These are phyloP conservation scores for Akebia trifoliata DNA, from an alignment of 164 flowering plant genomes.

Conservation along the genomic window DNA sequence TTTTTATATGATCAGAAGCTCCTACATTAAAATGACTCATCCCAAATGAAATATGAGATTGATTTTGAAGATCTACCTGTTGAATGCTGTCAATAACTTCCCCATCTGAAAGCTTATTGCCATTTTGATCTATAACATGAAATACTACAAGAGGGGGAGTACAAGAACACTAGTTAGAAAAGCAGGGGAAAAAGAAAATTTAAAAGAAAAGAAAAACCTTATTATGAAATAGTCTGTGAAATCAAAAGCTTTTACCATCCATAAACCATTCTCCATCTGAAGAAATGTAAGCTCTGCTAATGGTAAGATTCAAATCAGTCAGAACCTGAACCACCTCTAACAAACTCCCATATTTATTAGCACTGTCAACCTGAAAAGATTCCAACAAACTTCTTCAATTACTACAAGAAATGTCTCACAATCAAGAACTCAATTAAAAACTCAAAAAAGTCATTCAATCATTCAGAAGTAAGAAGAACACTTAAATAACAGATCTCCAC, in stretches of 20 bases:
- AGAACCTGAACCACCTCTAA: slow-evolving; percentile 73
- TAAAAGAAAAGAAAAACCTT: background rate
- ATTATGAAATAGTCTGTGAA: background rate
- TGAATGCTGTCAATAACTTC: slow-evolving; percentile 59
- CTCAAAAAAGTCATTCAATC: background rate
- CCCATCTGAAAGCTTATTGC: slow-evolving; percentile 66
- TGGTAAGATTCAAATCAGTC: slow-evolving; percentile 55
- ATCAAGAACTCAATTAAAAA: background rate
- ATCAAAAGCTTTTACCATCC: slow-evolving; percentile 53
- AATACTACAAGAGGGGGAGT: slow-evolving; percentile 44
- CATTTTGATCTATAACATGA: slow-evolving; percentile 73
- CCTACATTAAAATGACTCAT: background rate
- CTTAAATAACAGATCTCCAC: background rate
- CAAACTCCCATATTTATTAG: slow-evolving; percentile 61
- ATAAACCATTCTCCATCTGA: slow-evolving; percentile 86
- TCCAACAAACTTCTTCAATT: background rate
- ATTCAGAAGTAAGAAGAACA: background rate
- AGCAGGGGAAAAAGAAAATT: background rate
- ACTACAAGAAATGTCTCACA: background rate
- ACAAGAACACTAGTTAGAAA: background rate
- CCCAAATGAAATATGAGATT: slow-evolving; percentile 8
- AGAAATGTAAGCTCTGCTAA: slow-evolving; percentile 66
- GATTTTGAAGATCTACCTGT: slow-evolving; percentile 42
- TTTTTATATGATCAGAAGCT: background rate
- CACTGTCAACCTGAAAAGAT: slow-evolving; percentile 72